phyloP scores from a whole-genome alignment of 2,329 filamentous ascomycete species.

The Fusarium sacchari region DNA sequence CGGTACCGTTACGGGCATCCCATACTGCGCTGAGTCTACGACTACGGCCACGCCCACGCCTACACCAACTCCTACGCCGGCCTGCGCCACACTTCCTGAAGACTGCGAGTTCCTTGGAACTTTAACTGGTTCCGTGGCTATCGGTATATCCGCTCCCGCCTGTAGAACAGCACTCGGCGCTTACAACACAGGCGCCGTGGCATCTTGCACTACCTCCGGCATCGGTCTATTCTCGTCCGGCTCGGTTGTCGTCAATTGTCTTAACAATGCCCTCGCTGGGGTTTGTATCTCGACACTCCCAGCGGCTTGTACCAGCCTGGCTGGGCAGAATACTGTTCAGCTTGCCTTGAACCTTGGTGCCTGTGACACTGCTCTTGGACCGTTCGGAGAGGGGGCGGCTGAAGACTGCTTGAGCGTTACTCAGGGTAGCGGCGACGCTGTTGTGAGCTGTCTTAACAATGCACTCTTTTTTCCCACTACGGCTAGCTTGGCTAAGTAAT shows the following conservation, averaged over 20 bases:
- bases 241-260: not conserved
- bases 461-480: not conserved
- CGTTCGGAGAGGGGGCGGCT: not conserved
- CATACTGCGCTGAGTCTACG: not conserved
- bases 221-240: not conserved
- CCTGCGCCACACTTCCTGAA: not conserved
- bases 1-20: not conserved
- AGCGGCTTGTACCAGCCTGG: not conserved
- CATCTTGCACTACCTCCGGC: not conserved
- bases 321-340: not conserved
- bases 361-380: not conserved
- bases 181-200: not conserved
- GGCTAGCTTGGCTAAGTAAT: not conserved
- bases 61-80: not conserved
- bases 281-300: not conserved
- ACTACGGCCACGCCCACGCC: not conserved
- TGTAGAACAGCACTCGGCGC: not conserved
- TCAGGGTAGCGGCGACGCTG: not conserved
- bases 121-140: not conserved
- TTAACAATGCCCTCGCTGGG: not conserved
- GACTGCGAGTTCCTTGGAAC: fast-evolving
- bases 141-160: fast-evolving
- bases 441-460: not conserved
- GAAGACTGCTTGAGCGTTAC: not conserved
- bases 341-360: not conserved